Evolutionary conservation across 2,329 filamentous ascomycete genomes (phyloP), one percentile per base, ranked within the genome.

Genomic region (Cryoendolithus antarcticus): DNA sequence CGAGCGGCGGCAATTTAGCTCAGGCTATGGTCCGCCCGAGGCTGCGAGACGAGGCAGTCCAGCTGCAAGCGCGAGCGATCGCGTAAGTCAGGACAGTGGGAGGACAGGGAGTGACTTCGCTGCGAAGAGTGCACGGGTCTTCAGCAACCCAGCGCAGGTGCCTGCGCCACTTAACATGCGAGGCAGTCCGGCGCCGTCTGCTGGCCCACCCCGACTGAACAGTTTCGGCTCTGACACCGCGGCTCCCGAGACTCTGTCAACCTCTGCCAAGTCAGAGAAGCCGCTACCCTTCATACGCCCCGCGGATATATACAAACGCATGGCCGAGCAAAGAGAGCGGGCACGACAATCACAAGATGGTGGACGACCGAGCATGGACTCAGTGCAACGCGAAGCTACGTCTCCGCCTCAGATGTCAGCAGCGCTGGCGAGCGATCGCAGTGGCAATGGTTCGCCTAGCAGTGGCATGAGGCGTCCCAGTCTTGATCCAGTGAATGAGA

Each of bases 241-340:
- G n/a, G 54, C 59, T 10, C 33, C 40, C 4, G 44, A 44, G 11
- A 34, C 37, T n/a, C 32, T 41, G 48, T 50, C 34, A 52, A 47
- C 38, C 21, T 42, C 35, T 11, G 31, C 42, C 42, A 61, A 60
- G 19, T 48, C 68, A 30, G 55, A 63, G 36, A 78, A 77, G 48
- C 57, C 74, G 1, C 60, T 74, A 12, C 71, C 77, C 0, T 78
- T 89, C 48, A 69, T 86, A 40, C 71, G 82, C 30, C 82, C 85
- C 2, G 74, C 80, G 9, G 84, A 93, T 48, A 80, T 88, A 32
- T 88, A 89, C 57, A 80, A 74, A 52, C 75, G 80, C 4, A 69
- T 80, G 57, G 74, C 74, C 38, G 79, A 84, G 48, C 80, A 83
- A 47, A 70, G 68, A 38, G 67, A 73, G 44, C 70, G 63, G 47